Evolutionary conservation across 805 yeast genomes (phyloP).

Genomic region (Candida arabinofermentans): DNA sequence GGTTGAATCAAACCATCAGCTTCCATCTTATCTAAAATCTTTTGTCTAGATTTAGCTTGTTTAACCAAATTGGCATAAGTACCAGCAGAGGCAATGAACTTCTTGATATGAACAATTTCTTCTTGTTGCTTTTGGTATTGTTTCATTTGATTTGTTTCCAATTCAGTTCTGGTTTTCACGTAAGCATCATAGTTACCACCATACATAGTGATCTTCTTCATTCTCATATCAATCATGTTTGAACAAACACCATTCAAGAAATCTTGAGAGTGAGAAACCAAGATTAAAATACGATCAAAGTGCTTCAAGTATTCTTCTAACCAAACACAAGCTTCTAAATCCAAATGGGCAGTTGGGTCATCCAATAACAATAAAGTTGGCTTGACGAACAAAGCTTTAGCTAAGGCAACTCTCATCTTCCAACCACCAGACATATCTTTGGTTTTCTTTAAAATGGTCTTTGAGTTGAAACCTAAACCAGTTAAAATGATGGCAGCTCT

Average conservation of each 20-base stretch:
- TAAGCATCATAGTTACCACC: constrained; percentile 99
- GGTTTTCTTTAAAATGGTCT: constrained; percentile 87
- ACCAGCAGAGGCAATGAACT: constrained; percentile 99
- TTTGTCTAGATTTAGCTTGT: constrained; percentile 99
- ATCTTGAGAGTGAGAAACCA: constrained; percentile 98
- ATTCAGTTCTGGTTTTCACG: constrained; percentile 88
- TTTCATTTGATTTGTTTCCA: constrained; percentile 97
- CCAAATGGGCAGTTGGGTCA: constrained; percentile 99
- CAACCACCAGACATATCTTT: constrained; percentile 99
- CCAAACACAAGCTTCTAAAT: constrained; percentile 99
- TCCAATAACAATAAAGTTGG: constrained; percentile 92
- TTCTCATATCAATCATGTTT: constrained; percentile 97
- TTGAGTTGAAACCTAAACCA: constrained; percentile 93
- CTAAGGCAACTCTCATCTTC: constrained; percentile 99
- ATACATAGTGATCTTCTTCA: constrained; percentile 65
- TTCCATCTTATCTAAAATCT: constrained; percentile 99
- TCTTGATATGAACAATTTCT: constrained; percentile 96
- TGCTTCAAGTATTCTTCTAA: constrained; percentile 94
- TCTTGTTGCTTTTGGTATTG: constrained; percentile 97
- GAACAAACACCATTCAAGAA: constrained; percentile 98
- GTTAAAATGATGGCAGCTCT: constrained; percentile 93
- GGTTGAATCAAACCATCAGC: constrained; percentile 96
- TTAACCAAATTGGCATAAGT: constrained; percentile 97
- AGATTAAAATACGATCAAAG: constrained; percentile 87
- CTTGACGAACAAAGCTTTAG: constrained; percentile 96